Evolutionary conservation across 2,329 filamentous ascomycete genomes (phyloP).

Genomic region (Ceratocystis albifundus): DNA sequence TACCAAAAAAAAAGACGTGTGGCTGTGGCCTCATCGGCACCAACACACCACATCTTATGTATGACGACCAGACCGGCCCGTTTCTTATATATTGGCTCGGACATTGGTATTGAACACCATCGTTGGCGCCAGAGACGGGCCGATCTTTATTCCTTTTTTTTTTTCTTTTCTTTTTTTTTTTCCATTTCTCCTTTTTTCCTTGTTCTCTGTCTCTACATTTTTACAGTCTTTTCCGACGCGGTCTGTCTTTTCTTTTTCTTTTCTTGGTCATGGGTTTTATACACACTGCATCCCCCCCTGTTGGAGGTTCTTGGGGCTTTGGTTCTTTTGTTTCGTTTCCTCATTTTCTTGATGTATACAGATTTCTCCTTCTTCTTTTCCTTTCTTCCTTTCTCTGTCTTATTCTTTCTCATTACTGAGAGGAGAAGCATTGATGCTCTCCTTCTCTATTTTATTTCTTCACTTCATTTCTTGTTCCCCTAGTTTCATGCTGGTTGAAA

Average conservation of each 20-base stretch:
- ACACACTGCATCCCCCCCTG: background rate
- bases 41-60: conserved; percentile 8
- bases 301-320: conserved; percentile 6
- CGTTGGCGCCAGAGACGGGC: background rate
- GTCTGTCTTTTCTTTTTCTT: background rate
- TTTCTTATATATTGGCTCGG: background rate
- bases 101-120: background rate
- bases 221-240: conserved; percentile 10
- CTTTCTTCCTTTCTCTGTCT: background rate
- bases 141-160: background rate
- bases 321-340: background rate
- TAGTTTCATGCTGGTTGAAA: background rate
- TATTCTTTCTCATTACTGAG: background rate
- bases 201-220: background rate
- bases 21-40: conserved; percentile 6
- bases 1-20: conserved; percentile 3
- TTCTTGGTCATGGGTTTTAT: conserved; percentile 10
- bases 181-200: background rate
- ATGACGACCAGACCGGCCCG: conserved; percentile 3
- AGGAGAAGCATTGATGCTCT: background rate
- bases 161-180: background rate
- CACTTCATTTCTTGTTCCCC: background rate
- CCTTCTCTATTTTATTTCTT: background rate
- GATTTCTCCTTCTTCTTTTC: conserved; percentile 5
- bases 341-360: conserved; percentile 12